These are phyloP conservation scores for Cladophialophora chaetospira DNA, from an alignment of 2,329 filamentous ascomycete genomes.

Conservation along the genomic window DNA sequence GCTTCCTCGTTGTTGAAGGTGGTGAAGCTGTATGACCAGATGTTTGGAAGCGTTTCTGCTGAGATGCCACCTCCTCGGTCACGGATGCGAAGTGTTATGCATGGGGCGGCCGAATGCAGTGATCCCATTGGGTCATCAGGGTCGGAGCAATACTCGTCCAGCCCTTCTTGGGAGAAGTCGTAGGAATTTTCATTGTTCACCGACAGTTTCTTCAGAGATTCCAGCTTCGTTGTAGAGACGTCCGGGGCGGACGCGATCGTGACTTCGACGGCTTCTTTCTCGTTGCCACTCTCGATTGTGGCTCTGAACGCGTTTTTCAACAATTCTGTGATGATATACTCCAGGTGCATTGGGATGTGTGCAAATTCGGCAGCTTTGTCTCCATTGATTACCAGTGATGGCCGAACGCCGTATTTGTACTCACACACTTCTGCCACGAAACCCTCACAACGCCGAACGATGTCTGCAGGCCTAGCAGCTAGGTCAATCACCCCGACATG, in stretches of 20 bases:
- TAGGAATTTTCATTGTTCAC: slow-evolving; percentile 29
- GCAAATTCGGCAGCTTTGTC: slow-evolving; percentile 86
- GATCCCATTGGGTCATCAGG: slow-evolving; percentile 21
- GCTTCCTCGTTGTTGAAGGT: slow-evolving; percentile 76
- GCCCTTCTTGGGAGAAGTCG: slow-evolving; percentile 32
- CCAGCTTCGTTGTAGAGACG: slow-evolving; percentile 41
- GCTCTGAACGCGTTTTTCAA: slow-evolving; percentile 97
- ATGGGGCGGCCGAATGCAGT: slow-evolving; percentile 61
- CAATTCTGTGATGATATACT: slow-evolving; percentile 95
- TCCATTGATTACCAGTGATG: slow-evolving; percentile 77
- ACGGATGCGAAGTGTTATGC: slow-evolving; percentile 91
- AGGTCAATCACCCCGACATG: slow-evolving; percentile 98
- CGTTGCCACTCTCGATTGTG: slow-evolving; percentile 80
- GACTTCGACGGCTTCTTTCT: slow-evolving; percentile 80
- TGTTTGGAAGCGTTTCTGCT: slow-evolving; percentile 77
- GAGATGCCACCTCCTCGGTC: slow-evolving; percentile 93
- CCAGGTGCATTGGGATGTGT: slow-evolving; percentile 91
- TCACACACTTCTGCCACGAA: slow-evolving; percentile 97
- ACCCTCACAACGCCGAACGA: slow-evolving; percentile 80
- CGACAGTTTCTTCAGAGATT: slow-evolving; percentile 29
- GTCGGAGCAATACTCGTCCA: slow-evolving; percentile 33
- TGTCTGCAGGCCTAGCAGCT: slow-evolving; percentile 74
- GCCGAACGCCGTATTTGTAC: slow-evolving; percentile 88
- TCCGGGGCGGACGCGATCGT: slow-evolving; percentile 78
- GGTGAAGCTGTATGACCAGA: slow-evolving; percentile 97